These are phyloP conservation scores for Aspergillus sp. DNA, from an alignment of 2,329 filamentous ascomycete species.

Conservation along the genomic window DNA sequence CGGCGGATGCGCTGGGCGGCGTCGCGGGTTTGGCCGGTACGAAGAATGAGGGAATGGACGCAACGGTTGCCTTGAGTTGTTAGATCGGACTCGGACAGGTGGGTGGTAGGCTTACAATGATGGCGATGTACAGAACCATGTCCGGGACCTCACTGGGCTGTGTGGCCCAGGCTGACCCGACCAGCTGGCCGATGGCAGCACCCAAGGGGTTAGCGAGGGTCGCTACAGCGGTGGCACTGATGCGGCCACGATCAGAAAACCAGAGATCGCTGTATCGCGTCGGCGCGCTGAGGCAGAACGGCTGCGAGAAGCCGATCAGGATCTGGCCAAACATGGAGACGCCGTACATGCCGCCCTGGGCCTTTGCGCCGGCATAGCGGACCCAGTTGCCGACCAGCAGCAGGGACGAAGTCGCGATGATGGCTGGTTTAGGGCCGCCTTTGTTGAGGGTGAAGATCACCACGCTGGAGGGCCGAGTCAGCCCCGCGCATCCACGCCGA, in stretches of 20 bases:
- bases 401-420: conserved; percentile 63
- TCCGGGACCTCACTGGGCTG: conserved; percentile 57
- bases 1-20: conserved; percentile 60
- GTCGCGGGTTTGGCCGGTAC: conserved; percentile 68
- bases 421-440: conserved; percentile 65
- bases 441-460: conserved; percentile 69
- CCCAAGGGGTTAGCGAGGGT: conserved; percentile 85
- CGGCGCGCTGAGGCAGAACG: conserved; percentile 82
- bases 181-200: conserved; percentile 76
- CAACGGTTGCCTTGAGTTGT: conserved; percentile 48
- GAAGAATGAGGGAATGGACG: conserved; percentile 68
- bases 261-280: conserved; percentile 88
- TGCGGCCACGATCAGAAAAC: conserved; percentile 78
- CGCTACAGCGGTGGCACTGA: conserved; percentile 76
- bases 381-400: conserved; percentile 84
- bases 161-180: conserved; percentile 68
- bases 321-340: conserved; percentile 87
- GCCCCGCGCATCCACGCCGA: background rate
- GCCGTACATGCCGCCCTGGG: conserved; percentile 55
- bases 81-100: background rate
- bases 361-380: conserved; percentile 62
- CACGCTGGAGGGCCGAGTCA: conserved; percentile 25
- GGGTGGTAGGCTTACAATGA: conserved; percentile 55
- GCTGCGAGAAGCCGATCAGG: conserved; percentile 78
- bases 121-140: conserved; percentile 75